Conservation (phyloP, 768 basidiomycete species). For the Boletellus emodensis region DNA sequence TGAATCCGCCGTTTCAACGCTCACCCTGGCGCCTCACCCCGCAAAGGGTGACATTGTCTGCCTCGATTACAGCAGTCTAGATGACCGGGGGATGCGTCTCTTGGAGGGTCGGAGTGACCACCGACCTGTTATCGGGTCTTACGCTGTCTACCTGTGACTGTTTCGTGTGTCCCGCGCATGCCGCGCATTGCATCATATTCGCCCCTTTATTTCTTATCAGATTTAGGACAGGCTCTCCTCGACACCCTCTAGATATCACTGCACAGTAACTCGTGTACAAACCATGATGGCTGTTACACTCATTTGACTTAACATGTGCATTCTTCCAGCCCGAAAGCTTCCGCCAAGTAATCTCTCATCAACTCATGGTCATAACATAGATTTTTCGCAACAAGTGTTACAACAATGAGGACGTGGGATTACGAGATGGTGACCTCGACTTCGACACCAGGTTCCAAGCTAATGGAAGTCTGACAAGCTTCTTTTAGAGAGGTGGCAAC, state of each 20-base stretch:
- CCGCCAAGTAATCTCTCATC: background rate
- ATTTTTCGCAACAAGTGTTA: background rate
- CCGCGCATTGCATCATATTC: slow-evolving; percentile 7
- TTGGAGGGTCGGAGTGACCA: slow-evolving; percentile 82
- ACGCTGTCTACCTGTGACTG: slow-evolving; percentile 58
- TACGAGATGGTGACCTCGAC: slow-evolving; percentile 94
- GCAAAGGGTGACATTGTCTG: slow-evolving; percentile 70
- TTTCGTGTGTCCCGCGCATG: slow-evolving; percentile 8
- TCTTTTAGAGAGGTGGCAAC: slow-evolving; percentile 4
- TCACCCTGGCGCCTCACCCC: slow-evolving; percentile 28
- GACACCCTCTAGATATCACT: slow-evolving; percentile 19
- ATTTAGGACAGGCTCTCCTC: slow-evolving; percentile 1
- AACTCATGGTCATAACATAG: slow-evolving; percentile 2
- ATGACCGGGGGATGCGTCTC: slow-evolving; percentile 69
- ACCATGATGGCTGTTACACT: slow-evolving; percentile 5
- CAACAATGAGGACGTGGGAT: slow-evolving; percentile 8
- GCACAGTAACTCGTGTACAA: slow-evolving; percentile 17
- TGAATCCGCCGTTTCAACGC: slow-evolving; percentile 19
- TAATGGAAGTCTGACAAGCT: slow-evolving; percentile 81
- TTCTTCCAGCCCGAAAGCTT: background rate
- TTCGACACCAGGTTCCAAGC: slow-evolving; percentile 98
- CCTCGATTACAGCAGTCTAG: slow-evolving; percentile 66
- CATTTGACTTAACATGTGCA: slow-evolving; percentile 10
- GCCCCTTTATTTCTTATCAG: background rate
- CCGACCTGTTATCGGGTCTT: slow-evolving; percentile 78